phyloP scores from a whole-genome alignment of 1,284 basidiomycete genomes.

The Rhodotorula sp. region DNA sequence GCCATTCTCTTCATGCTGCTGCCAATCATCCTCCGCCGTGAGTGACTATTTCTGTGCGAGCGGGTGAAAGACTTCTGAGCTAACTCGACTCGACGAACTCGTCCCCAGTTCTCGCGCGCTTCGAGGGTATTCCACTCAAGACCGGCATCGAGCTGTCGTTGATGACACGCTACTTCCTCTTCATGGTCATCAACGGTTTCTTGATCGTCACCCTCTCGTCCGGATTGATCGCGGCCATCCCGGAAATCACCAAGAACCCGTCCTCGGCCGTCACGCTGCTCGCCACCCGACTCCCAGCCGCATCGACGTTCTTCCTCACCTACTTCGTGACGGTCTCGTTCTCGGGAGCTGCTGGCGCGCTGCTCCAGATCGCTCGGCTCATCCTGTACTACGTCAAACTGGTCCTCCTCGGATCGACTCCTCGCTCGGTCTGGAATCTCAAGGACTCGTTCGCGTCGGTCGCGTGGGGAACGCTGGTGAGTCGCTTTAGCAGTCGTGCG shows the following conservation, averaged over 20 bases:
- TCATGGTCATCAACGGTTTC: conserved; percentile 87
- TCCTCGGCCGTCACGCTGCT: conserved; percentile 64
- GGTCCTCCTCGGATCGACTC: conserved; percentile 80
- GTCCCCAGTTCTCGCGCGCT: conserved; percentile 63
- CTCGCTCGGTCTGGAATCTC: conserved; percentile 75
- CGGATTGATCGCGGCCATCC: conserved; percentile 72
- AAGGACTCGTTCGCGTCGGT: conserved; percentile 67
- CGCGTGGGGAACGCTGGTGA: conserved; percentile 70
- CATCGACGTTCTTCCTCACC: conserved; percentile 93
- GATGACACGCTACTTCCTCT: conserved; percentile 88
- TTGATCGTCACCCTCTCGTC: conserved; percentile 78
- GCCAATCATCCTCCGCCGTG: conserved; percentile 75
- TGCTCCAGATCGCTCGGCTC: conserved; percentile 74
- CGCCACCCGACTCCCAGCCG: conserved; percentile 68
- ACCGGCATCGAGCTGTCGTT: conserved; percentile 83
- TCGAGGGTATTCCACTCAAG: conserved; percentile 76
- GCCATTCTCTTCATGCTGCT: conserved; percentile 88
- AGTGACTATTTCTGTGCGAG: conserved; percentile 34
- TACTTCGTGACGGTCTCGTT: conserved; percentile 59
- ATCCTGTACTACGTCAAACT: conserved; percentile 82
- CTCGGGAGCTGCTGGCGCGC: conserved; percentile 70
- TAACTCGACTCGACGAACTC: not conserved
- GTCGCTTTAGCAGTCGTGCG: not conserved
- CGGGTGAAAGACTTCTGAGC: fast-evolving
- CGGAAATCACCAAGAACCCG: conserved; percentile 63